Conservation (phyloP, 2,329 filamentous ascomycete species). For the Colletotrichum endophyticum region DNA sequence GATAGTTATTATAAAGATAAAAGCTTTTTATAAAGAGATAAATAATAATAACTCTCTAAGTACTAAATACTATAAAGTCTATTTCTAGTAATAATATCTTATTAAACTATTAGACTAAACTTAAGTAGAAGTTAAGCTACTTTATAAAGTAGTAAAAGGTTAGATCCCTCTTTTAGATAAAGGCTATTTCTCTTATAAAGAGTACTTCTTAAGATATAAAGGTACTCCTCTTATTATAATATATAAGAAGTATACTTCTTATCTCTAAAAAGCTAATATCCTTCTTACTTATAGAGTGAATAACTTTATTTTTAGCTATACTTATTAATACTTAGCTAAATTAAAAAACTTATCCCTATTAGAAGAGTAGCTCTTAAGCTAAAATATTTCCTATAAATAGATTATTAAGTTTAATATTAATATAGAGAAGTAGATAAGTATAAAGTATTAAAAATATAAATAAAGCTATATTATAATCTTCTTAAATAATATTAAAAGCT, state of each 20-base stretch:
- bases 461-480: not conserved
- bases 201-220: not conserved
- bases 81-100: not conserved
- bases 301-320: not conserved
- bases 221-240: accelerated
- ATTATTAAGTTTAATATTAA: not conserved
- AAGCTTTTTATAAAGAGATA: too few species aligned
- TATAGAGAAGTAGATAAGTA: not conserved
- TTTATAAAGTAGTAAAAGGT: not conserved
- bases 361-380: not conserved
- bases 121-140: not conserved
- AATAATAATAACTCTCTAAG: too few species aligned
- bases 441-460: not conserved
- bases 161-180: not conserved
- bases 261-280: not conserved
- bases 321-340: not conserved
- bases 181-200: not conserved
- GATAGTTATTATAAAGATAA: too few species aligned
- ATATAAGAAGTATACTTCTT: not conserved
- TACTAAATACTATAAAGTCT: too few species aligned
- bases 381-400: not conserved
- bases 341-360: not conserved
- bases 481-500: not conserved
- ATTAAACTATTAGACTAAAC: not conserved
- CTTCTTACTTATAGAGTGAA: not conserved